Conservation (phyloP, 495 filamentous ascomycete genomes). For the Xylaria longipes region DNA sequence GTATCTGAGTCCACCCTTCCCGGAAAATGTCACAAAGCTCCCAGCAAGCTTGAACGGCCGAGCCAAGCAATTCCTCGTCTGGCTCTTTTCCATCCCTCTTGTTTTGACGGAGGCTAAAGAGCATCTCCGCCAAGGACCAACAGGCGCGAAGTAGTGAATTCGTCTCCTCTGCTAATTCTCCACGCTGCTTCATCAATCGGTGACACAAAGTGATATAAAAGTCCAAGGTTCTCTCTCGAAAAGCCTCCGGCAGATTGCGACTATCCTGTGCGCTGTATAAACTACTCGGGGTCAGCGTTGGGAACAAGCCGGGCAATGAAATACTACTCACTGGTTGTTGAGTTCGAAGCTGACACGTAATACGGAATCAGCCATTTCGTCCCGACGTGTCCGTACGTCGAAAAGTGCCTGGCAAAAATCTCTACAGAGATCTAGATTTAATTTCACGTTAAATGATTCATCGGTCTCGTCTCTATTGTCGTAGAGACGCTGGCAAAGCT, state of each 20-base stretch:
- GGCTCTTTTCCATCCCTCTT: slow-evolving; percentile 72
- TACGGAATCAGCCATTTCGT: slow-evolving; percentile 82
- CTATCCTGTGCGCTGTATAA: slow-evolving; percentile 87
- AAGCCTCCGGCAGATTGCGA: slow-evolving; percentile 81
- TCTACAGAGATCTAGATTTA: slow-evolving; percentile 83
- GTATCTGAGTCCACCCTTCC: slow-evolving; percentile 89
- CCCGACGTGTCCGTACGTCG: slow-evolving; percentile 75
- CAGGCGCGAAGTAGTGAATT: slow-evolving; percentile 84
- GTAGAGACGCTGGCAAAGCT: slow-evolving; percentile 86
- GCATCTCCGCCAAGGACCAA: slow-evolving; percentile 91
- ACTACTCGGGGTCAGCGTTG: slow-evolving; percentile 38
- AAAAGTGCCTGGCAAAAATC: slow-evolving; percentile 93
- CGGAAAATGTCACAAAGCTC: slow-evolving; percentile 93
- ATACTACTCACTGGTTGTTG: slow-evolving; percentile 73
- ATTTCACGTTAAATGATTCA: slow-evolving; percentile 69
- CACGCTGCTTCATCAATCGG: slow-evolving; percentile 90
- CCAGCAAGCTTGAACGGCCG: slow-evolving; percentile 92
- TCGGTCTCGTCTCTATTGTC: slow-evolving; percentile 75
- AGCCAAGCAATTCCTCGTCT: slow-evolving; percentile 83
- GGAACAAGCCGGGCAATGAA: not conserved
- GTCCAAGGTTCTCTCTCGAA: slow-evolving; percentile 86
- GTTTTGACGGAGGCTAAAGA: slow-evolving; percentile 89
- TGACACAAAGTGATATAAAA: slow-evolving; percentile 95
- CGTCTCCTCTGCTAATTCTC: slow-evolving; percentile 75
- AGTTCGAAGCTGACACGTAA: slow-evolving; percentile 91